Evolutionary conservation across 148 eudicot genomes (phyloP).

Genomic region (Amaranthus palmeri): DNA sequence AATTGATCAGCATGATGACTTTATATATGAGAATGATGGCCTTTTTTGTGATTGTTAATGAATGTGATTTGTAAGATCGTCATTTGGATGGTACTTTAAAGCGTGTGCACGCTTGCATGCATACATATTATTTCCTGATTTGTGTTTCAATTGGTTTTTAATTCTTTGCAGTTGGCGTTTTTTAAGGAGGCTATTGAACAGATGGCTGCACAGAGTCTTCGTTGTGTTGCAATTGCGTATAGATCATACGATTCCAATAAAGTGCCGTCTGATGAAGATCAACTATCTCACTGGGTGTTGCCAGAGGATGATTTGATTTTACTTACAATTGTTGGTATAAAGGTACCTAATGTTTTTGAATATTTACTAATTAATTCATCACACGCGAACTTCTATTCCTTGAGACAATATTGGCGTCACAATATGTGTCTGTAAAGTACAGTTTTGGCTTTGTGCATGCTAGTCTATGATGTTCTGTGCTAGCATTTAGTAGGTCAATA

Average conservation of each 20-base stretch:
- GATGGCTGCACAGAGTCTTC: conserved; percentile 82
- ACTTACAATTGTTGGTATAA: conserved; percentile 82
- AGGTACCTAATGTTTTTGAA: conserved; percentile 38
- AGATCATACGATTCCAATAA: conserved; percentile 37
- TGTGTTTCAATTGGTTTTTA: neutral
- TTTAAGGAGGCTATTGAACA: conserved; percentile 60
- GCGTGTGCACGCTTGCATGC: neutral
- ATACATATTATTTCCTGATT: neutral
- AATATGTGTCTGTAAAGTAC: neutral
- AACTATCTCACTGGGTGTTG: conserved; percentile 58
- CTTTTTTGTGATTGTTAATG: too few relatives aligned
- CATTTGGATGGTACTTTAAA: neutral
- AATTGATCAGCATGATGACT: neutral
- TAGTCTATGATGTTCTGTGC: neutral
- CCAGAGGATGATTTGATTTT: conserved; percentile 73
- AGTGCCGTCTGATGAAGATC: conserved; percentile 63
- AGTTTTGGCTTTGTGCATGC: neutral
- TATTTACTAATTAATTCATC: neutral
- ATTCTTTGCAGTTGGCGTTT: conserved; percentile 36
- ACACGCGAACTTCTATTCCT: neutral
- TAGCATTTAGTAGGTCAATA: neutral
- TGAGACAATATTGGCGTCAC: neutral
- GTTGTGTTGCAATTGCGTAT: conserved; percentile 91
- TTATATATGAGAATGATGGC: neutral
- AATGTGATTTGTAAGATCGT: neutral